Evolutionary conservation across 495 filamentous ascomycete genomes (phyloP), one percentile per base, ranked within the genome.

Genomic region (Tuber brumale): DNA sequence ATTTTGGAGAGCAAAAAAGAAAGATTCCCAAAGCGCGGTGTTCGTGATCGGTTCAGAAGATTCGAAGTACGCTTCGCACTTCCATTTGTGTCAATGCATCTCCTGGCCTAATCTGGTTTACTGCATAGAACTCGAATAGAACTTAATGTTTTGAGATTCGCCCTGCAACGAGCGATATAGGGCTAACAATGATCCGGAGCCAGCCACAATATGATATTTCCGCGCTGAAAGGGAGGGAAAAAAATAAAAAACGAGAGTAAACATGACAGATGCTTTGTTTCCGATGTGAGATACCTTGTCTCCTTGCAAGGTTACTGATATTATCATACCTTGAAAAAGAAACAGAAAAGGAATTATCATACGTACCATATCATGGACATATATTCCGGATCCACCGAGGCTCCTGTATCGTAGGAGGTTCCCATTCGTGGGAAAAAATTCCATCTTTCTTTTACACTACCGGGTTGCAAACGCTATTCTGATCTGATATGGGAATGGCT

Each of bases 171-270:
- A 66, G 57, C 27, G 31, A 66, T 51, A 51, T 66, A 66, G 57
- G 57, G 57, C 57, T 66, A 66, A 31, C 57, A 31, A 66, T 35
- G 57, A 66, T 66, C 57, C 57, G 57, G 57, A 2, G 57, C 35
- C 31, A 66, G 57, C 57, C 57, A 66, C 57, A 66, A 66, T 66
- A 66, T 66, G 57, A 66, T 66, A 66, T 66, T 35, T 66, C 57
- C 10, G 57, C 57, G 27, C 27, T 66, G 57, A 66, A 51, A 66
- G 14, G 27, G 14, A 35, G 1, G 14, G 1, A 16, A 18, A 18
- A 66, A 66, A 35, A 31, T 35, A 10, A 66, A 66, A 18, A 27
- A 3, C 18, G 27, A 66, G 27, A 18, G 27, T 2, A 27, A 8
- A 16, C 57, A 66, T 66, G 57, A 66, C 14, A 35, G 57, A 66